Conservation (phyloP, 2,329 filamentous ascomycete species). For the Colletotrichum sp. region DNA sequence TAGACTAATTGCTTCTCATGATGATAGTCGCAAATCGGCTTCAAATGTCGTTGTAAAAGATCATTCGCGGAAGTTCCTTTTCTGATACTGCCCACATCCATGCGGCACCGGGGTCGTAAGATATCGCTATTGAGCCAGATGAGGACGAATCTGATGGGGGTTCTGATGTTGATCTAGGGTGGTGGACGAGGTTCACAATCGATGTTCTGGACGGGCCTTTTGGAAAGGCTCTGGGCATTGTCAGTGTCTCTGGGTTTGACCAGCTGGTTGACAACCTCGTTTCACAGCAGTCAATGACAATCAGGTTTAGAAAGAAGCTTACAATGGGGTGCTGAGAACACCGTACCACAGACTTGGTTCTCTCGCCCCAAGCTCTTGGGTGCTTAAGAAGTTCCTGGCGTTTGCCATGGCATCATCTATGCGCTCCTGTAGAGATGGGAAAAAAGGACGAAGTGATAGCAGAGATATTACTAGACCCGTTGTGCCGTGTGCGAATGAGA, state of each 20-base stretch:
- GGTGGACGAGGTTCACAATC: conserved; percentile 48
- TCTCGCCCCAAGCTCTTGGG: conserved; percentile 46
- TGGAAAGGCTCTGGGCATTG: neutral
- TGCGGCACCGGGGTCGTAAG: conserved; percentile 40
- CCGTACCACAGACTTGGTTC: conserved; percentile 71
- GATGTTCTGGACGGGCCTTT: neutral
- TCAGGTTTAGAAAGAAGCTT: conserved; percentile 23
- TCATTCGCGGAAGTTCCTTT: conserved; percentile 35
- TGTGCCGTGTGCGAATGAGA: conserved; percentile 71
- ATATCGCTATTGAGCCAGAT: conserved; percentile 33
- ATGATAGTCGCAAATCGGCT: neutral
- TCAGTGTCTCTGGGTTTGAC: conserved; percentile 26
- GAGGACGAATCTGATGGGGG: conserved; percentile 22
- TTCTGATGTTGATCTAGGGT: conserved; percentile 46
- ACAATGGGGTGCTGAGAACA: conserved; percentile 68
- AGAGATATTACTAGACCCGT: conserved; percentile 68
- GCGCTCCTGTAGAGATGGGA: conserved; percentile 55
- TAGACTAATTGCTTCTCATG: neutral
- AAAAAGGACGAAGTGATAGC: conserved; percentile 58
- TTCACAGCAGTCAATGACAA: neutral
- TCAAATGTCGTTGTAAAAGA: conserved; percentile 34
- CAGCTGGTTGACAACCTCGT: neutral
- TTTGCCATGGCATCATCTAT: conserved; percentile 59
- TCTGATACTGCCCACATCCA: conserved; percentile 42
- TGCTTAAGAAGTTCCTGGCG: conserved; percentile 58